phyloP scores from a whole-genome alignment of 495 filamentous ascomycete species.

The Lichenothelia convexa region DNA sequence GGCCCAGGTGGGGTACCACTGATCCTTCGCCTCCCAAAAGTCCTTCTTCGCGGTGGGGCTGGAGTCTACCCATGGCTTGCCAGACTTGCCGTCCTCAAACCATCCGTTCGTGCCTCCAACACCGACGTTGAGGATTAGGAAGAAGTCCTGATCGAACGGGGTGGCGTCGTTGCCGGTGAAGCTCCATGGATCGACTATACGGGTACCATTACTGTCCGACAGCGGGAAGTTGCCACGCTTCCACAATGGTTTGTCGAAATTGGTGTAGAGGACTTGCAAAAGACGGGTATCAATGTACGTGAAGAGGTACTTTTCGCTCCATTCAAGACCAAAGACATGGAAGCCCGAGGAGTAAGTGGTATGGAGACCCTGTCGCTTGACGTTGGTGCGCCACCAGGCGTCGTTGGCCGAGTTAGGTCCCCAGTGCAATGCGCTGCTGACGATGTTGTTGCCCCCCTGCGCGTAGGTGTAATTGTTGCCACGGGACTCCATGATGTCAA shows the following conservation, averaged over 20 bases:
- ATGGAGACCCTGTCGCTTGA: slow-evolving; percentile 56
- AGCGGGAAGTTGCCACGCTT: slow-evolving; percentile 54
- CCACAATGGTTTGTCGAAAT: slow-evolving; percentile 59
- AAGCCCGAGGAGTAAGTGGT: slow-evolving; percentile 48
- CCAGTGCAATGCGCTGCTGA: slow-evolving; percentile 69
- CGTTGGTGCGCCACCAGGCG: slow-evolving; percentile 61
- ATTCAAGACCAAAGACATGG: slow-evolving; percentile 68
- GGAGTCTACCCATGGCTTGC: slow-evolving; percentile 66
- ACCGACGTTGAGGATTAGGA: slow-evolving; percentile 63
- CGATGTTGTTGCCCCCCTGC: slow-evolving; percentile 65
- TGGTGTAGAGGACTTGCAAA: slow-evolving; percentile 59
- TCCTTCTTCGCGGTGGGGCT: slow-evolving; percentile 46
- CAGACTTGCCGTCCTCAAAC: slow-evolving; percentile 51
- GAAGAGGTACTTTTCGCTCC: slow-evolving; percentile 76
- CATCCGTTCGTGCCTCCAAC: slow-evolving; percentile 74
- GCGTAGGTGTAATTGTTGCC: slow-evolving; percentile 61
- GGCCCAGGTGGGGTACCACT: slow-evolving; percentile 64
- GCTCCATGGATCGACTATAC: slow-evolving; percentile 47
- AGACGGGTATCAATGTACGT: slow-evolving; percentile 69
- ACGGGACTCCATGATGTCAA: slow-evolving; percentile 62
- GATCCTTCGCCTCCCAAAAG: slow-evolving; percentile 48
- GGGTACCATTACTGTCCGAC: slow-evolving; percentile 48
- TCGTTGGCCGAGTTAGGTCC: slow-evolving; percentile 44
- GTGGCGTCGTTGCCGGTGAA: slow-evolving; percentile 41
- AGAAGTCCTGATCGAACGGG: slow-evolving; percentile 69